Evolutionary conservation across 2,329 filamentous ascomycete species (phyloP).

Genomic region (Raffaelea arxii): DNA sequence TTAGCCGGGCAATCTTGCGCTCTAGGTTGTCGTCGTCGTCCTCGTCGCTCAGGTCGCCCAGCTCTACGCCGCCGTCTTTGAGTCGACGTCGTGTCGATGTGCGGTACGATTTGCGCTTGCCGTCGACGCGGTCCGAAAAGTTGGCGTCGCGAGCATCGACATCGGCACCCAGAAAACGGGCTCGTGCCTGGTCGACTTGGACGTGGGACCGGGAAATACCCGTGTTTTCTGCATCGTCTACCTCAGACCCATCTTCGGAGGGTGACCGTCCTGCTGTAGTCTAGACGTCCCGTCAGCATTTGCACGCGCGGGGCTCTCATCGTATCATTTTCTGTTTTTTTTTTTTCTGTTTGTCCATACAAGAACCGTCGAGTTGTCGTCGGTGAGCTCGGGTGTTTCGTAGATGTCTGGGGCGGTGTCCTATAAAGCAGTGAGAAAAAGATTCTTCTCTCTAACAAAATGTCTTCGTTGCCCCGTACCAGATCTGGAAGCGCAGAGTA

Average conservation of each 20-base stretch:
- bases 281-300: conserved; percentile 20
- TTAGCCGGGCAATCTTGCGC: conserved; percentile 70
- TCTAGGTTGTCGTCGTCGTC: conserved; percentile 39
- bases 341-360: conserved; percentile 36
- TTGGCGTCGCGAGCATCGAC: conserved; percentile 73
- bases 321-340: not conserved
- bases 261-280: conserved; percentile 45
- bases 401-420: conserved; percentile 92
- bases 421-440: too few species aligned
- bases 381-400: conserved; percentile 86
- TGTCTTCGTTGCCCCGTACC: too few species aligned
- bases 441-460: too few species aligned
- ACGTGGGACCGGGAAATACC: conserved; percentile 70
- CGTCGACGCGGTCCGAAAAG: conserved; percentile 80
- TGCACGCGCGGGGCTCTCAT: not conserved
- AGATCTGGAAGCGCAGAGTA: conserved; percentile 74
- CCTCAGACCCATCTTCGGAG: conserved; percentile 54
- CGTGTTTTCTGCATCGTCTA: conserved; percentile 50
- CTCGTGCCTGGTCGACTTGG: conserved; percentile 69
- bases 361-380: conserved; percentile 77
- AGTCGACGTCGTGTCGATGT: conserved; percentile 55
- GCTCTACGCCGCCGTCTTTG: conserved; percentile 31
- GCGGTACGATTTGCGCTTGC: conserved; percentile 76
- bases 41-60: conserved; percentile 69
- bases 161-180: conserved; percentile 63